Evolutionary conservation across 1,139 yeast genomes (phyloP), one percentile per base, ranked within the genome.

Genomic region (Arxiozyma slooffiae): DNA sequence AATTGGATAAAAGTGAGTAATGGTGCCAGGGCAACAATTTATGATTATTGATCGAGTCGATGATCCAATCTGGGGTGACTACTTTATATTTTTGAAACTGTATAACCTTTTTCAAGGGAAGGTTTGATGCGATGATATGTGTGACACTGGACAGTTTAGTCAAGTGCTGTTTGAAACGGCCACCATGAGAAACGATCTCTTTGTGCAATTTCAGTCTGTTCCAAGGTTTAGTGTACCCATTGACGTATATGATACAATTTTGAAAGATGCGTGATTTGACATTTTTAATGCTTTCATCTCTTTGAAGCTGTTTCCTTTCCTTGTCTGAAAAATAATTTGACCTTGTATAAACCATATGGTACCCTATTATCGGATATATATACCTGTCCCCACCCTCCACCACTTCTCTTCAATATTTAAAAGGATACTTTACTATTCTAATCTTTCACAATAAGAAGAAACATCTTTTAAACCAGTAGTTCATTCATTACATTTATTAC

Each of bases 21-120:
- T 77, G 75, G 23, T 73, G 72, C 97, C 97, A 90, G 47, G 81
- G 80, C 22, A 82, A 66, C 16, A 82, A 58, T 49, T 62, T 67
- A 0, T 74, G 71, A 11, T 66, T 61, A 2, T 70, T 69, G 3
- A 88, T 72, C 49, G 85, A 77, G 42, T 88, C 88, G 0, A 75
- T 72, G 2, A 92, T 75, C 98, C 98, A 92, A 45, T 75, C 75
- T 0, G 97, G 96, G 53, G 68, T 76, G 1, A 89, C 95, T 1
- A 92, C 95, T 56, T 78, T 45, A 24, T 38, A 22, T 57, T 82
- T 77, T 38, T 74, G 72, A 62, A 79, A 87, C 65, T 85, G 82
- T 4, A 76, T 66, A 51, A 74, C 71, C 65, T 92, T 90, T 46
- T 87, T 73, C 0, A 94, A 87, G 0, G 97, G 88, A 52, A 90